phyloP scores from a whole-genome alignment of 352 stramenopile genomes.

The Phytophthora pini region DNA sequence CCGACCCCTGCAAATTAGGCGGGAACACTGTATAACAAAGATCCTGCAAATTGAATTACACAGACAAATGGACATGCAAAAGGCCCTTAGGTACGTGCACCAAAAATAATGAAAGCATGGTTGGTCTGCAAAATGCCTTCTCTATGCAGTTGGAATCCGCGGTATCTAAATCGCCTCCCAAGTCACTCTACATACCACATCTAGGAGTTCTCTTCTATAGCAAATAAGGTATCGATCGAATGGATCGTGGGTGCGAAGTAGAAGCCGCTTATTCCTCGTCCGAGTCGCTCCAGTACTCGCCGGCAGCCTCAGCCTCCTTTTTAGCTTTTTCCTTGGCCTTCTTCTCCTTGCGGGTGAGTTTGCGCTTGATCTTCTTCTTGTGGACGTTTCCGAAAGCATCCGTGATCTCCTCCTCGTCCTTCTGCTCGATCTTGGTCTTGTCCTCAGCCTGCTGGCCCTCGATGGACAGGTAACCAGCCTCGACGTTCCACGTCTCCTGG shows the following conservation, averaged over 20 bases:
- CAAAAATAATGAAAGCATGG: too few species aligned
- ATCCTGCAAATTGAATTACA: too few species aligned
- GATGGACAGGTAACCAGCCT: slow-evolving; percentile 85
- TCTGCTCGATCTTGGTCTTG: slow-evolving; percentile 93
- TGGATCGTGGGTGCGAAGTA: slow-evolving; percentile 33
- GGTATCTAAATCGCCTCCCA: slow-evolving; percentile 38
- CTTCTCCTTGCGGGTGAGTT: slow-evolving; percentile 90
- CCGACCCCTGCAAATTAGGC: too few species aligned
- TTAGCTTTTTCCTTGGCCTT: slow-evolving; percentile 90
- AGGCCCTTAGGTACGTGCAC: too few species aligned
- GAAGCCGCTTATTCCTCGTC: slow-evolving; percentile 67
- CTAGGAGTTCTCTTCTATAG: slow-evolving; percentile 42
- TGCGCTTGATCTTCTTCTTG: slow-evolving; percentile 92
- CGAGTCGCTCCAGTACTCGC: slow-evolving; percentile 86
- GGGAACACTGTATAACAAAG: too few species aligned
- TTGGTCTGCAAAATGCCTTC: slow-evolving; percentile 32
- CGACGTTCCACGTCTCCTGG: slow-evolving; percentile 96
- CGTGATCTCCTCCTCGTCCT: slow-evolving; percentile 81
- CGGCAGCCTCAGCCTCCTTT: slow-evolving; percentile 87
- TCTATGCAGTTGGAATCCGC: slow-evolving; percentile 44
- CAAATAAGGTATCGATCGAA: slow-evolving; percentile 53
- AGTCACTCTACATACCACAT: slow-evolving; percentile 52
- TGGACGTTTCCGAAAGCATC: slow-evolving; percentile 88
- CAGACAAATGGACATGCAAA: too few species aligned
- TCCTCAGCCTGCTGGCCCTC: slow-evolving; percentile 86